Evolutionary conservation across 2,329 filamentous ascomycete genomes (phyloP), one percentile per base, ranked within the genome.

Genomic region (Ceratocystis colombiana): DNA sequence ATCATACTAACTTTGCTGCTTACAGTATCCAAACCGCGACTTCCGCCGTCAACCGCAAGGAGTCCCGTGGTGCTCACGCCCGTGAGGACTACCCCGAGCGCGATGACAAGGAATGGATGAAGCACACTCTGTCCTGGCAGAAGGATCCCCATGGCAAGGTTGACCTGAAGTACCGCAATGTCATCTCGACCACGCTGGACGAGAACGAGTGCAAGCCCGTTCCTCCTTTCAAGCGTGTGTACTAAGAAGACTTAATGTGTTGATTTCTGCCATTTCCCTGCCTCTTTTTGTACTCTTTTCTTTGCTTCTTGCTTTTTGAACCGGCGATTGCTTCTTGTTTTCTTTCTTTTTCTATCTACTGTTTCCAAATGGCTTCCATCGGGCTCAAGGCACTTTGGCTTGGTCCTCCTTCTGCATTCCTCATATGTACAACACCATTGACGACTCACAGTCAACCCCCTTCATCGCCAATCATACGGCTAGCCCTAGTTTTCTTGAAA

Each of bases 71-170:
- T 75, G 94, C 94, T 28, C 94, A 99, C 78, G 94, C 94, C 71
- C 89, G 94, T 71, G 94, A 99, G 81, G 94, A 99, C 76, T 97
- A 77, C 83, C 93, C 93, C 67, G 92, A 97, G 20, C 88, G 94
- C 80, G 90, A 97, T 75, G 94, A 99, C 75, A 82, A 87, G 77
- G 88, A 95, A 77, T 97, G 93, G 93, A 96, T 96, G 93, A 97
- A 97, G 87, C 94, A 99, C 84, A 96, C 90, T 59, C 84, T 99
- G 69, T 90, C 88, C 71, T 99, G 88, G 88, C 94, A 99, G 83
- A 95, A 90, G 87, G 76, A 87, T 75, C 89, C 92, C 44, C 93
- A 97, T 73, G 88, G 88, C 74, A 85, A 90, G 79, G 85, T 94
- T 66, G 88, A 97, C 69, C 81, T 97, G 70, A 81, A 84, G 69